Percentiles rank a stretch among this genome's conserved stretches.
Conservation (phyloP, 495 filamentous ascomycete genomes). For the Usnea hakonensis region DNA sequence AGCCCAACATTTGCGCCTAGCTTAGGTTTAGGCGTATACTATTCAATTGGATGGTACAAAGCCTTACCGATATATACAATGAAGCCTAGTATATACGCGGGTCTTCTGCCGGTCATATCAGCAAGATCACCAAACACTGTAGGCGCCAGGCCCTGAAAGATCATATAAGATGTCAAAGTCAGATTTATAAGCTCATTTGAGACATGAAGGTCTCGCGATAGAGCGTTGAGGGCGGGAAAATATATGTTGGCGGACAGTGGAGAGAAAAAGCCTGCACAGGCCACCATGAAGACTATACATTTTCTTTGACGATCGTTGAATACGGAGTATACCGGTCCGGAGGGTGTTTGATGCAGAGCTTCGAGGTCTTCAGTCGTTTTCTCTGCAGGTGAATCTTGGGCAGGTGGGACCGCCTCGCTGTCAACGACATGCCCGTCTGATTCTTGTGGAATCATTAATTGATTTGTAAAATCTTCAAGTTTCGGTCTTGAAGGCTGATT, state of each 20-base stretch:
- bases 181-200: slow-evolving; percentile 59
- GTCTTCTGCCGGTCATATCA: slow-evolving; percentile 36
- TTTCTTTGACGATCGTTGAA: slow-evolving; percentile 14
- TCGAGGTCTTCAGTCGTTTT: slow-evolving; percentile 11
- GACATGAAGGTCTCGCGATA: slow-evolving; percentile 52
- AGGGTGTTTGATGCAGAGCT: slow-evolving; percentile 2
- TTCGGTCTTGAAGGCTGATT: not conserved
- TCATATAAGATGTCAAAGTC: slow-evolving; percentile 61
- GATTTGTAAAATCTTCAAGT: not conserved
- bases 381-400: not conserved
- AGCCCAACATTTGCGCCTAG: slow-evolving; percentile 32
- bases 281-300: slow-evolving; percentile 52
- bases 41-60: not conserved
- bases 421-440: not conserved
- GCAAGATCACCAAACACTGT: slow-evolving; percentile 35
- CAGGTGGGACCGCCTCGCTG: not conserved
- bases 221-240: slow-evolving; percentile 60
- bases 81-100: slow-evolving; percentile 34
- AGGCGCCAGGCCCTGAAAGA: slow-evolving; percentile 49
- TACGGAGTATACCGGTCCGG: slow-evolving; percentile 15
- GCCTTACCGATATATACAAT: slow-evolving; percentile 29
- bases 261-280: slow-evolving; percentile 57
- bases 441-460: not conserved
- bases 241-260: slow-evolving; percentile 69
- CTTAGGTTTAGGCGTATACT: not conserved